These are phyloP conservation scores for Fusarium sororula DNA, from an alignment of 2,329 filamentous ascomycete genomes.

Conservation along the genomic window DNA sequence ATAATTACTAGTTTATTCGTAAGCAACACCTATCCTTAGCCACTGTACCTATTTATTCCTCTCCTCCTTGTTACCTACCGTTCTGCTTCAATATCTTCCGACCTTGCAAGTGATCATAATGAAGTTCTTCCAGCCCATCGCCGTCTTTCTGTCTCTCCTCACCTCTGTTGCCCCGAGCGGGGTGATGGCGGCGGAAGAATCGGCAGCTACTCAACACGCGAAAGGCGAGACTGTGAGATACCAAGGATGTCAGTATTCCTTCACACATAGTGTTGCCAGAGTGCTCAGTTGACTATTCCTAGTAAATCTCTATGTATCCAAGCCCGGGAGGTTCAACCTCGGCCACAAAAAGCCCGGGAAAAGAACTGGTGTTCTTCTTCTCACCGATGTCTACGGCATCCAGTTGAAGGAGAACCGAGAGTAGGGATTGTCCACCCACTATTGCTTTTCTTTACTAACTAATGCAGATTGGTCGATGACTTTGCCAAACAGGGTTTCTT, in stretches of 20 bases:
- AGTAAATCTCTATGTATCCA: constrained; percentile 21
- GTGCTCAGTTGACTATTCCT: background rate
- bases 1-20: background rate
- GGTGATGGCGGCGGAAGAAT: background rate
- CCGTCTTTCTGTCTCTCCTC: background rate
- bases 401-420: constrained; percentile 7
- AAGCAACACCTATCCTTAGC: background rate
- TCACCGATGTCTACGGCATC: constrained; percentile 28
- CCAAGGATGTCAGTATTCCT: constrained; percentile 1
- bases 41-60: background rate
- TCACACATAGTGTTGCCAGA: fast-evolving
- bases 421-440: background rate
- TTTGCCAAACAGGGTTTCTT: constrained; percentile 28
- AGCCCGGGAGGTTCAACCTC: background rate
- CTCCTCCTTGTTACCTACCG: background rate
- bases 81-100: background rate
- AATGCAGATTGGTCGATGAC: constrained; percentile 13
- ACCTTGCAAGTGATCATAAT: background rate
- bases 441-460: background rate
- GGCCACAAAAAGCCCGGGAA: background rate
- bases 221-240: background rate
- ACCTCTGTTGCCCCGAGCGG: background rate
- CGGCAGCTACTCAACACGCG: background rate
- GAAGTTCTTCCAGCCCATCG: constrained; percentile 8
- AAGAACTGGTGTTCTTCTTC: constrained; percentile 10